Evolutionary conservation across 2,329 filamentous ascomycete genomes (phyloP), one percentile per base, ranked within the genome.

Genomic region (Clonostachys rosea): DNA sequence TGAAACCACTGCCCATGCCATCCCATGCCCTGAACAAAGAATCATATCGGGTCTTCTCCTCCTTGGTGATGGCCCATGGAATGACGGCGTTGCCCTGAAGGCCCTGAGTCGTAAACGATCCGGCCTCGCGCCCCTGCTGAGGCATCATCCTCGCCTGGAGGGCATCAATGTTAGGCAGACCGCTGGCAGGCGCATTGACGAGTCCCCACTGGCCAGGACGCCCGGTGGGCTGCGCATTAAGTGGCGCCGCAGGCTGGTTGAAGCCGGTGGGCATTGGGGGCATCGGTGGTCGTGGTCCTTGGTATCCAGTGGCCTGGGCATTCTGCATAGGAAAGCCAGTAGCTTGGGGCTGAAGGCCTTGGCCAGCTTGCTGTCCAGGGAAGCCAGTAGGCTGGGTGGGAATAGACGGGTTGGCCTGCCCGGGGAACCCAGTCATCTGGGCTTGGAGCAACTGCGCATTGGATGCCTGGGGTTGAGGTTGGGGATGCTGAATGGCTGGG

Each of bases 11-110:
- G 52, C 84, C 82, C 53, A 99, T 82, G 4, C 94, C 94, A 69
- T 99, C 94, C 94, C 94, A 99, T 6, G 91, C 91, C 54, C 85
- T 88, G 75, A 99, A 99, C 34, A 97, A 81, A 50, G 90, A 81
- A 66, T 99, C 94, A 56, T 99, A 99, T 52, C 95, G 87, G 51
- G 88, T 92, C 76, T 99, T 99, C 68, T 99, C 94, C 53, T 96
- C 91, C 66, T 99, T 99, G 5, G 94, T 99, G 50, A 99, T 94
- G 14, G 94, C 91, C 94, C 94, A 99, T 0, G 94, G 94, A 59
- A 99, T 92, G 8, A 90, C 92, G 1, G 94, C 94, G 68, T 95
- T 97, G 45, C 94, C 94, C 52, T 90, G 85, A 10, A 99, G 77
- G 6, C 92, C 92, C 49, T 86, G 83, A 2, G 91, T 92, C 8